phyloP scores from a whole-genome alignment of 805 yeast species.

The Lachancea quebecensis region DNA sequence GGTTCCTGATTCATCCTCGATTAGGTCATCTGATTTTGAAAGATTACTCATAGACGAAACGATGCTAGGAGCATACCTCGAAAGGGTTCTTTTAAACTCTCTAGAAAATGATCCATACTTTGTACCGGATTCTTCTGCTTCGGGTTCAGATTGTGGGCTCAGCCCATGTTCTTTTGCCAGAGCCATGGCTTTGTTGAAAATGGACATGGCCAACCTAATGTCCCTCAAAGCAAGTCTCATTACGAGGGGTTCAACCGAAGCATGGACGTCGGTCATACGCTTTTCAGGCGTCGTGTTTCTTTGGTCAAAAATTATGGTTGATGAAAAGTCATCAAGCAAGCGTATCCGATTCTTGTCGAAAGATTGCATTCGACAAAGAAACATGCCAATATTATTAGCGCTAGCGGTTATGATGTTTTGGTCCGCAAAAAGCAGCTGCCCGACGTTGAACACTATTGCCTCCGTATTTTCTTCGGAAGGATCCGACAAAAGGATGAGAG shows the following conservation, averaged over 20 bases:
- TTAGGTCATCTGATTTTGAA: slow-evolving; percentile 32
- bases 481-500: slow-evolving; percentile 74
- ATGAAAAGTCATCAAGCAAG: slow-evolving; percentile 82
- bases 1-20: slow-evolving; percentile 9
- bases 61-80: slow-evolving; percentile 65
- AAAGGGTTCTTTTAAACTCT: slow-evolving; percentile 52
- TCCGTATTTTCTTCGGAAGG: slow-evolving; percentile 64
- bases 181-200: slow-evolving; percentile 64
- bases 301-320: slow-evolving; percentile 65
- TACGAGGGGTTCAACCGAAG: slow-evolving; percentile 72
- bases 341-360: slow-evolving; percentile 58
- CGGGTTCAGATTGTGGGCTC: slow-evolving; percentile 16
- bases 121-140: slow-evolving; percentile 10
- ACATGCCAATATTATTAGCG: slow-evolving; percentile 79
- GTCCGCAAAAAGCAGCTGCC: slow-evolving; percentile 63
- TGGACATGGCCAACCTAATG: slow-evolving; percentile 67
- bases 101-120: slow-evolving; percentile 44
- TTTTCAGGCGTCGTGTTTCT: slow-evolving; percentile 56
- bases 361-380: slow-evolving; percentile 66
- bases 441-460: slow-evolving; percentile 85
- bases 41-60: slow-evolving; percentile 32
- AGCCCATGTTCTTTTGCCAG: slow-evolving; percentile 30
- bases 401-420: slow-evolving; percentile 61
- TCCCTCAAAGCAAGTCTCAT: slow-evolving; percentile 82
- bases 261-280: slow-evolving; percentile 55